Evolutionary conservation across 2,329 filamentous ascomycete species (phyloP).

Genomic region (Aureobasidium sp.): DNA sequence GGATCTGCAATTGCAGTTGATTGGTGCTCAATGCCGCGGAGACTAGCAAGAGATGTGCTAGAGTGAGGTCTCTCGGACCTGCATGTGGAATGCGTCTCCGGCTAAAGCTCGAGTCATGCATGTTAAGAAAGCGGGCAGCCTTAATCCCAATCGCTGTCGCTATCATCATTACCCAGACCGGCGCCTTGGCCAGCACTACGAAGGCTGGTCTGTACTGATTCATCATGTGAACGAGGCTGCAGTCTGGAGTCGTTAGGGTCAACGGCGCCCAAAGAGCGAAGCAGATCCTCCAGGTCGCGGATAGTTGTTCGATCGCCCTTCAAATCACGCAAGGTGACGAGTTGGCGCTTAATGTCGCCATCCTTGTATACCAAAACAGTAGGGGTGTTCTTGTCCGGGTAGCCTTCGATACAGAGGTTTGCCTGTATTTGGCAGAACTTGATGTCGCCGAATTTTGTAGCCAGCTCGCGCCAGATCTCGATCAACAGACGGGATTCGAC

Average conservation of each 20-base stretch:
- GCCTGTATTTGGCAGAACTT: slow-evolving; percentile 97
- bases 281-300: slow-evolving; percentile 67
- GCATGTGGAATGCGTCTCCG: background rate
- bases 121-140: background rate
- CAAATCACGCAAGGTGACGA: slow-evolving; percentile 79
- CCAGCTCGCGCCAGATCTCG: slow-evolving; percentile 78
- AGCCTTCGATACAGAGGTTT: slow-evolving; percentile 89
- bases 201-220: slow-evolving; percentile 45
- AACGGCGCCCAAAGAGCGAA: slow-evolving; percentile 76
- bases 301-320: slow-evolving; percentile 63
- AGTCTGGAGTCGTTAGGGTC: slow-evolving; percentile 71
- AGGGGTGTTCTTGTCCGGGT: slow-evolving; percentile 89
- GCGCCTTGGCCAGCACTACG: slow-evolving; percentile 38
- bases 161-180: slow-evolving; percentile 30
- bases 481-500: slow-evolving; percentile 74
- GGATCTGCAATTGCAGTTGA: background rate
- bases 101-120: background rate
- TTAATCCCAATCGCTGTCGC: slow-evolving; percentile 57
- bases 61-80: background rate
- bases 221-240: slow-evolving; percentile 50
- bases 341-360: slow-evolving; percentile 81
- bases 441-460: slow-evolving; percentile 78
- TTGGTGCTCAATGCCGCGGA: background rate
- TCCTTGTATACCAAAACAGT: slow-evolving; percentile 90
- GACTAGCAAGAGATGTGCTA: background rate